Conservation (phyloP, 805 yeast genomes). For the Metschnikowia anglica region DNA sequence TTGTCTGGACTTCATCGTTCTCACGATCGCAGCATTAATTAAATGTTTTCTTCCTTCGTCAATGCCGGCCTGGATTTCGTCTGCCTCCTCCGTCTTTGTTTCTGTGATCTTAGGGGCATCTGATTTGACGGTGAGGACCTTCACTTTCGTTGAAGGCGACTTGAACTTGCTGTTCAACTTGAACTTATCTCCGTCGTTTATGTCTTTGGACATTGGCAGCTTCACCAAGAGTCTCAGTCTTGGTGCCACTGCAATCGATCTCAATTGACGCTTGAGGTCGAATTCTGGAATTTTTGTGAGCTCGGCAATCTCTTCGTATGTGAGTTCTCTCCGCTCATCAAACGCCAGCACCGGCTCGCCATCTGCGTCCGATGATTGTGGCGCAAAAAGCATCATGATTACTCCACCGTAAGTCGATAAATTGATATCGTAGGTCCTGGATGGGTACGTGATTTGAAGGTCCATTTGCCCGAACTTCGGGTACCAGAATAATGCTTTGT, state of each 20-base stretch:
- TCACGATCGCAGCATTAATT: slow-evolving; percentile 81
- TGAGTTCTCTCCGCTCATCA: slow-evolving; percentile 53
- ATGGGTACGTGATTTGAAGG: slow-evolving; percentile 65
- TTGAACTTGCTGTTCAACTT: slow-evolving; percentile 66
- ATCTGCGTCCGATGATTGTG: slow-evolving; percentile 33
- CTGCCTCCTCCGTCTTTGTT: slow-evolving; percentile 49
- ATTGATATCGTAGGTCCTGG: slow-evolving; percentile 71
- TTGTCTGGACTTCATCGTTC: slow-evolving; percentile 80
- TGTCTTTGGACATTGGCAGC: slow-evolving; percentile 70
- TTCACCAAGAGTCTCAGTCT: slow-evolving; percentile 73
- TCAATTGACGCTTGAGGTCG: slow-evolving; percentile 75
- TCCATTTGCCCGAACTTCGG: slow-evolving; percentile 84
- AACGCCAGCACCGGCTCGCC: slow-evolving; percentile 39
- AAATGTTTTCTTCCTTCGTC: slow-evolving; percentile 64
- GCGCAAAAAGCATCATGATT: slow-evolving; percentile 68
- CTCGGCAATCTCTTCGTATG: slow-evolving; percentile 60
- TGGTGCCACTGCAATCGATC: slow-evolving; percentile 83
- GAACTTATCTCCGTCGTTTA: slow-evolving; percentile 62
- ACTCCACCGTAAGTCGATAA: slow-evolving; percentile 81
- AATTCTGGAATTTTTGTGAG: slow-evolving; percentile 68
- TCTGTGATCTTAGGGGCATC: slow-evolving; percentile 31
- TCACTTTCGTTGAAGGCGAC: slow-evolving; percentile 65
- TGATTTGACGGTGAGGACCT: slow-evolving; percentile 63
- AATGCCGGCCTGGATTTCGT: slow-evolving; percentile 54
- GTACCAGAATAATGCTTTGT: slow-evolving; percentile 62